Base-by-base conservation (phyloP, 768 basidiomycete species). In the Daedaleopsis sinensis region DNA sequence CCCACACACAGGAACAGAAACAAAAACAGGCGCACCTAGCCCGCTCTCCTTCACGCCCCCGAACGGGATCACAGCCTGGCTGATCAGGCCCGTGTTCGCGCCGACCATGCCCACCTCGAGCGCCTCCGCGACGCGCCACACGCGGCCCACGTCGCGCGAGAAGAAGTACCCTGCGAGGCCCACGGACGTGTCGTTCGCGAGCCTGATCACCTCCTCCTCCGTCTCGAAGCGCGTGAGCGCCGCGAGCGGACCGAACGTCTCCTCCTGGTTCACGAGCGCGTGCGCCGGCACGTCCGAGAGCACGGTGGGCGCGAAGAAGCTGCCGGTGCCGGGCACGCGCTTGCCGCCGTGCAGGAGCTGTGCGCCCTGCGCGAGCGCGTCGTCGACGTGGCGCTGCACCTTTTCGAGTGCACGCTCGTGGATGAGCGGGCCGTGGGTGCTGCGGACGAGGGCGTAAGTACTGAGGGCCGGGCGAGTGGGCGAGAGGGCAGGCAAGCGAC, bases 131-230 rank as follows among this genome's bases (percentile, higher is more conserved):
- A 99, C 95, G 44, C 96, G 84, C 92, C 93, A 98, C 46, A 93
- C 89, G 42, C 96, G 78, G 3, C 93, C 91, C 6, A 97, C 80
- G 71, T 98, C 96, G 42, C 85, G 75, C 38, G 87, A 84, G 80
- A 87, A 99, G 80, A 98, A 96, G 77, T 98, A 97, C 5, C 95
- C 96, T 19, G 96, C 94, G 23, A 99, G 80, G 0, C 97, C 97
- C 27, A 91, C 85, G 19, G 91, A 85, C 1, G 88, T 82, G 67
- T 84, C 78, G 74, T 99, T 98, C 36, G 96, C 96, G 54, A 94
- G 75, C 66, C 81, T 80, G 58, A 98, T 80, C 0, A 94, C 95
- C 73, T 98, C 91, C 47, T 95, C 94, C 76, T 99, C 97, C 0
- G 94, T 94, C 73, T 92, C 87, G 71, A 99, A 99, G 70, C 89